A percentile compares a stretch with the other conserved stretches of the same genome.
Evolutionary conservation across 176 grass and related monocot species (phyloP).

Genomic region (Zea mays): DNA sequence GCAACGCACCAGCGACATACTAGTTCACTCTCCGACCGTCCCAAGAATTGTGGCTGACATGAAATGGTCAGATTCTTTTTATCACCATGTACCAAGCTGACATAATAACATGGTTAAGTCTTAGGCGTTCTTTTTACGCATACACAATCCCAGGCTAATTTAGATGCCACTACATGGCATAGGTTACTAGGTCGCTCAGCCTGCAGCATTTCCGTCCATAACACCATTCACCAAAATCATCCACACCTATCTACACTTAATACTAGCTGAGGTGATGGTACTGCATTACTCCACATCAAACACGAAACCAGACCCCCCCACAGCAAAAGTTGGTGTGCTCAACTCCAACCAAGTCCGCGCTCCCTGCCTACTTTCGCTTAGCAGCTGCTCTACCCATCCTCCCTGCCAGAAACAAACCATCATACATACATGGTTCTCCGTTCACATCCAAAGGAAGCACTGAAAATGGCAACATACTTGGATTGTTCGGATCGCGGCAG

Average conservation of each 20-base stretch:
- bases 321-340: constrained; percentile 3
- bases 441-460: background rate
- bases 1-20: too few species aligned
- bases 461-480: constrained; percentile 28
- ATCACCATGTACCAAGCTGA: too few species aligned
- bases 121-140: background rate
- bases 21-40: too few species aligned
- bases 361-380: background rate
- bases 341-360: background rate
- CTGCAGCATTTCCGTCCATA: too few species aligned
- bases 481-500: constrained; percentile 28
- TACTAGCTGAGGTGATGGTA: too few species aligned
- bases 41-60: too few species aligned
- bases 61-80: too few species aligned
- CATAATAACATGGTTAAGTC: too few species aligned
- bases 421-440: background rate
- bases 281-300: background rate
- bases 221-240: background rate
- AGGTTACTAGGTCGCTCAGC: background rate
- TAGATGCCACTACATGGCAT: background rate
- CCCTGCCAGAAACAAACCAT: constrained; percentile 32
- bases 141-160: background rate
- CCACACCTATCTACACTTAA: background rate
- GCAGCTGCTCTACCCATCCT: constrained; percentile 26
- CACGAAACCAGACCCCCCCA: background rate